Conservation (phyloP, 257 asterid species). For the Eustoma russellianum region DNA sequence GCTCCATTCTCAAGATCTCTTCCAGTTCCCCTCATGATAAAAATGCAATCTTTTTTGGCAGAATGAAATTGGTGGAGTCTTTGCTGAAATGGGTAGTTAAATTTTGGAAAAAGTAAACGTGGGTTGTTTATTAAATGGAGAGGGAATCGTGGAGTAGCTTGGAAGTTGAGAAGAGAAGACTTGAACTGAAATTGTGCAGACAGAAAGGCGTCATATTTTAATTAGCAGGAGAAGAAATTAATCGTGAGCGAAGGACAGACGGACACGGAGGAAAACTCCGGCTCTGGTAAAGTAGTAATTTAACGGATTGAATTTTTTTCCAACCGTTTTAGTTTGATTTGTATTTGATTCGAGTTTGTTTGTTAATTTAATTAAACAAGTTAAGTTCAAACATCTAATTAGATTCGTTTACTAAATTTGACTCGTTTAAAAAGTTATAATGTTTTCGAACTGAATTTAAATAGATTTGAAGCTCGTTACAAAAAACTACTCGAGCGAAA, state of each 20-base stretch:
- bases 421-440: too few relatives aligned
- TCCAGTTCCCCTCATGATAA: slow-evolving; percentile 48
- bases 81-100: slow-evolving; percentile 8
- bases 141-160: slow-evolving; percentile 30
- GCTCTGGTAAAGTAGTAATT: background rate
- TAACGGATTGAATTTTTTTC: too few relatives aligned
- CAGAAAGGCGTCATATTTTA: background rate
- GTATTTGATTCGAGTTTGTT: too few relatives aligned
- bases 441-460: too few relatives aligned
- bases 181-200: slow-evolving; percentile 19
- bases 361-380: too few relatives aligned
- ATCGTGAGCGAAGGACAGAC: background rate
- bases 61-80: too few relatives aligned
- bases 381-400: too few relatives aligned
- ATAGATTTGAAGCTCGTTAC: too few relatives aligned
- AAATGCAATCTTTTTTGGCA: too few relatives aligned
- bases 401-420: too few relatives aligned
- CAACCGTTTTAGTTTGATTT: too few relatives aligned
- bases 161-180: slow-evolving; percentile 22
- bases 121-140: background rate
- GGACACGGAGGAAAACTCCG: background rate
- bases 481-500: too few relatives aligned
- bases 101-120: background rate
- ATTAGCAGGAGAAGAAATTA: background rate
- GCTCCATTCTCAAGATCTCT: slow-evolving; percentile 46